Percentiles rank a stretch among this genome's conserved stretches.
phyloP scores from a whole-genome alignment of 768 basidiomycete species.

The Pleurotus tuoliensis region DNA sequence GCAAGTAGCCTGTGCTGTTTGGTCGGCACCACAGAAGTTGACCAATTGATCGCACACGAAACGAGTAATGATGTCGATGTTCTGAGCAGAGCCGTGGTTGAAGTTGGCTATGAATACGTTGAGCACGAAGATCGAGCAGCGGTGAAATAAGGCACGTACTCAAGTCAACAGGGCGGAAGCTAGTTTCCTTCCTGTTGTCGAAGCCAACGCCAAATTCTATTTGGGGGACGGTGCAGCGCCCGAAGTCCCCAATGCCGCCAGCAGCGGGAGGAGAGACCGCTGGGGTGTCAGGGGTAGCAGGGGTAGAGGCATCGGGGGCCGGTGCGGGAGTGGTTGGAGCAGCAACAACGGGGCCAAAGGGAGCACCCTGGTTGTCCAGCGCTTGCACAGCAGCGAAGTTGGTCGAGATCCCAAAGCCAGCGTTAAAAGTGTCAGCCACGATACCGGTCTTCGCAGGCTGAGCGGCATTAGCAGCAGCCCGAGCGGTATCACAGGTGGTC shows the following conservation, averaged over 20 bases:
- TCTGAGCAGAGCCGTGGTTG: constrained; percentile 58
- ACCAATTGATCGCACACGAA: constrained; percentile 54
- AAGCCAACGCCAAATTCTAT: constrained; percentile 56
- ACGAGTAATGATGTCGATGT: constrained; percentile 57
- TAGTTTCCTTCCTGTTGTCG: constrained; percentile 49
- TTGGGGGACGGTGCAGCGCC: constrained; percentile 48
- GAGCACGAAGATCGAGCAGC: not conserved
- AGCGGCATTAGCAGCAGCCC: constrained; percentile 36
- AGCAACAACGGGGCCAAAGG: constrained; percentile 6
- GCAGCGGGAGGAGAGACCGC: constrained; percentile 23
- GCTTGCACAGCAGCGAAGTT: constrained; percentile 33
- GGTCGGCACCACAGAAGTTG: constrained; percentile 52
- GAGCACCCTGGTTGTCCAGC: not conserved
- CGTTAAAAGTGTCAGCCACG: constrained; percentile 55
- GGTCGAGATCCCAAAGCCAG: constrained; percentile 36
- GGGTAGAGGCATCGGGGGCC: constrained; percentile 10
- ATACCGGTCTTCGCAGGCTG: constrained; percentile 40
- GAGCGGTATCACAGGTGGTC: constrained; percentile 39
- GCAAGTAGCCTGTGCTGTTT: constrained; percentile 49
- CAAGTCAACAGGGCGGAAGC: constrained; percentile 48
- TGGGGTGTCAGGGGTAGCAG: constrained; percentile 18
- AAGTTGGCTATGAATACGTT: constrained; percentile 30
- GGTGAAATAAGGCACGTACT: constrained; percentile 20
- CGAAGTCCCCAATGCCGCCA: constrained; percentile 38
- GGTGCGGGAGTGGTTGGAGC: constrained; percentile 12